Base-by-base conservation (phyloP, 495 filamentous ascomycete genomes). In the Tuber umbilicatum region DNA sequence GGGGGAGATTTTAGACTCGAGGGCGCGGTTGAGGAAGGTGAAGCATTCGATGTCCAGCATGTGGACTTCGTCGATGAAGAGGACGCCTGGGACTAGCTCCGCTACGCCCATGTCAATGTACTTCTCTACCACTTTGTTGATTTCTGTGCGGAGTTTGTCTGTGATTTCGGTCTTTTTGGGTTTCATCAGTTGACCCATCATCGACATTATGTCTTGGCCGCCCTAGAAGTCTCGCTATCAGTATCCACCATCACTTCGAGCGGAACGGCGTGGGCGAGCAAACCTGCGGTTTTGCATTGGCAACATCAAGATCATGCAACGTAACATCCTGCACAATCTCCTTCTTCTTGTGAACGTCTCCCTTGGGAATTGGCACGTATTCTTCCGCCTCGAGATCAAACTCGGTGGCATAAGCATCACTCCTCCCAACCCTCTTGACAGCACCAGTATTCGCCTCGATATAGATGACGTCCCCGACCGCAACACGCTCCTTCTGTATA, bases 131-230 rank as follows among this genome's bases (percentile, higher is more conserved):
- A 98, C 94, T 86, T 97, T 98, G 88, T 99, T 96, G 85, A 99
- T 97, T 85, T 99, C 95, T 72, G 88, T 86, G 70, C 95, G 89
- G 81, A 99, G 85, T 86, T 99, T 98, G 82, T 98, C 94, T 45
- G 94, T 98, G 78, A 98, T 97, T 83, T 98, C 94, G 17, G 94
- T 98, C 88, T 97, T 97, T 87, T 96, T 95, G 74, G 95, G 95
- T 87, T 97, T 97, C 92, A 97, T 97, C 76, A 99, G 86, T 82
- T 98, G 94, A 76, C 94, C 94, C 93, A 99, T 97, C 95, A 99
- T 97, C 84, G 92, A 96, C 94, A 99, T 97, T 73, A 99, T 94
- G 83, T 99, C 95, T 85, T 99, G 95, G 73, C 95, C 95, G 43
- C 95, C 94, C 86, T 97, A 87, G 55, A 68, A 17, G 74, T 75